These are phyloP conservation scores for Lepiota subincarnata DNA, from an alignment of 768 basidiomycete species.

Conservation along the genomic window DNA sequence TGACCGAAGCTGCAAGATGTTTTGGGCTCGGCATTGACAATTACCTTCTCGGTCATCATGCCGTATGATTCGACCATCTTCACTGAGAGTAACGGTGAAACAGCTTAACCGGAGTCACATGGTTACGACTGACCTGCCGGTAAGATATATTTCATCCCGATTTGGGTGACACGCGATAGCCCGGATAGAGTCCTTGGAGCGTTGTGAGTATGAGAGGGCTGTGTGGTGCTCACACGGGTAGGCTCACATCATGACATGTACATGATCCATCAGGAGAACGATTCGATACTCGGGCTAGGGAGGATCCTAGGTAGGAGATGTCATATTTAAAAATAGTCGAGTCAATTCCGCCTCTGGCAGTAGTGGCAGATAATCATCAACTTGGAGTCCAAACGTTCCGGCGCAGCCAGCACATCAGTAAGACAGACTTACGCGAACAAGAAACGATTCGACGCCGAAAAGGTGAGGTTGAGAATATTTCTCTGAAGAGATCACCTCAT, in stretches of 20 bases:
- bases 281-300: conserved; percentile 12
- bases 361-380: not conserved
- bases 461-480: conserved; percentile 68
- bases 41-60: conserved; percentile 50
- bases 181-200: conserved; percentile 57
- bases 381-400: conserved; percentile 6
- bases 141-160: conserved; percentile 65
- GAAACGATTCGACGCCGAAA: conserved; percentile 62
- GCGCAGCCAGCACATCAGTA: conserved; percentile 5
- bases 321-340: conserved; percentile 51
- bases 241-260: conserved; percentile 20
- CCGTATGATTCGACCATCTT: conserved; percentile 64
- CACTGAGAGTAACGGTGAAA: conserved; percentile 33
- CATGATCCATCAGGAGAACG: conserved; percentile 12
- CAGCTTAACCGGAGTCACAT: conserved; percentile 13
- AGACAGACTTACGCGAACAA: conserved; percentile 54
- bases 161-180: conserved; percentile 61
- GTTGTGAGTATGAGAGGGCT: not conserved
- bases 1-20: conserved; percentile 44
- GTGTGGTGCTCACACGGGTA: not conserved
- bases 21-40: conserved; percentile 35
- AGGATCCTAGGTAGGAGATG: conserved; percentile 32
- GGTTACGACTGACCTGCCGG: conserved; percentile 49
- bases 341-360: conserved; percentile 51
- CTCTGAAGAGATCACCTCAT: conserved; percentile 34